Evolutionary conservation across 306 rosid species (phyloP).

Genomic region (Pyrus pyrifolia): DNA sequence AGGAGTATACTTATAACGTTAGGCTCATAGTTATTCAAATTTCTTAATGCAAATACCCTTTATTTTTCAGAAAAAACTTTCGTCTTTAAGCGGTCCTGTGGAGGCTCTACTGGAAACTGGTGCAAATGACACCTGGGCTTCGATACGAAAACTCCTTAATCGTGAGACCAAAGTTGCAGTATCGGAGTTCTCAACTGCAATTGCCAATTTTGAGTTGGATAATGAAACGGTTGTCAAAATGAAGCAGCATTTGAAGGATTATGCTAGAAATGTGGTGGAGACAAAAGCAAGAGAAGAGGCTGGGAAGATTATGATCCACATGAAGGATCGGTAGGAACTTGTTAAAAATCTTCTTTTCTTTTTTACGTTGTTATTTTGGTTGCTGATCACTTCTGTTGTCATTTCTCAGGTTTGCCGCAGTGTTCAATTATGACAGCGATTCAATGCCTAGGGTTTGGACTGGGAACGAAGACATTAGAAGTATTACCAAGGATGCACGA

Average conservation of each 20-base stretch:
- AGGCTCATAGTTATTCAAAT: not conserved
- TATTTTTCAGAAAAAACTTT: conserved; percentile 52
- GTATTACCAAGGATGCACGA: conserved; percentile 69
- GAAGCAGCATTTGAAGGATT: conserved; percentile 46
- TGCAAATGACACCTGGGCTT: conserved; percentile 65
- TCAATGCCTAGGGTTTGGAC: conserved; percentile 92
- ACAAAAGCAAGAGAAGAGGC: conserved; percentile 79
- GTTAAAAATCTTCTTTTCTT: not conserved
- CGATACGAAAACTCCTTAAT: conserved; percentile 62
- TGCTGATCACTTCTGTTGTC: conserved; percentile 17
- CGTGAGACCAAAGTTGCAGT: conserved; percentile 54
- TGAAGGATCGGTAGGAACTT: conserved; percentile 76
- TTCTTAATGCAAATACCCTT: not conserved
- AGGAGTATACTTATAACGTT: not conserved
- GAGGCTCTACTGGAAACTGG: conserved; percentile 67
- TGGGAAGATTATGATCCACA: conserved; percentile 62
- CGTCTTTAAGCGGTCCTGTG: conserved; percentile 57
- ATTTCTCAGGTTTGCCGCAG: conserved; percentile 67
- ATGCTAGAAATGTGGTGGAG: conserved; percentile 69
- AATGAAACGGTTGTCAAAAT: conserved; percentile 39
- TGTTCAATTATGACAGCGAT: conserved; percentile 76
- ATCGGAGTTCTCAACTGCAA: conserved; percentile 33
- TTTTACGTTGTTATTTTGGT: not conserved
- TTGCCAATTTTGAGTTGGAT: conserved; percentile 74
- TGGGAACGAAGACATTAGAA: conserved; percentile 74